Evolutionary conservation across 805 yeast genomes (phyloP).

Genomic region (Wickerhamomyces alni): DNA sequence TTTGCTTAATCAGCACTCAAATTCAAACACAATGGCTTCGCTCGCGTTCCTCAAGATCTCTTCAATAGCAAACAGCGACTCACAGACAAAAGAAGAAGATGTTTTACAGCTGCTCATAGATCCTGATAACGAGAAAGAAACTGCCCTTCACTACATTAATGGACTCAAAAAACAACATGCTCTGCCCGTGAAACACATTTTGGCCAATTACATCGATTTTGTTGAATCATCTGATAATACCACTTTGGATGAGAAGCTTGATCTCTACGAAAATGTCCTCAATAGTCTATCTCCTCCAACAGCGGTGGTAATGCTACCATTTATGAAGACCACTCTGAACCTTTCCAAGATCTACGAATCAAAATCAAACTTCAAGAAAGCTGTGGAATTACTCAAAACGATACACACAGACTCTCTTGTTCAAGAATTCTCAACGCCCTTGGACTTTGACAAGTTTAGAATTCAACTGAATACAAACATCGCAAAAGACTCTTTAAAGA

Average conservation of each 20-base stretch:
- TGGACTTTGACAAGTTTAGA: conserved; percentile 9
- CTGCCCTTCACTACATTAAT: conserved; percentile 6
- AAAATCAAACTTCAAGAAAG: conserved; percentile 1
- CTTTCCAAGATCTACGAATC: conserved; percentile 11
- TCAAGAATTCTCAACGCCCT: conserved; percentile 11
- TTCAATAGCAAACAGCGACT: conserved; percentile 9
- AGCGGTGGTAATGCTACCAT: conserved; percentile 6
- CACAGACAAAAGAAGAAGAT: conserved; percentile 11
- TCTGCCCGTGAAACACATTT: conserved; percentile 13
- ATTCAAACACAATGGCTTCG: conserved; percentile 10
- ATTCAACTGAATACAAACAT: conserved; percentile 14
- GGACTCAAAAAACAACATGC: conserved; percentile 17
- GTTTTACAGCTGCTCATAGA: conserved; percentile 4
- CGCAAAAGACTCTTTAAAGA: conserved; percentile 10
- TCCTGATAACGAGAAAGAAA: conserved; percentile 2
- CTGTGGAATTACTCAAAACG: conserved; percentile 7
- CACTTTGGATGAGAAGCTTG: not conserved
- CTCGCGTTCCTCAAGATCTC: conserved; percentile 10
- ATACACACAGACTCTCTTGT: conserved; percentile 12
- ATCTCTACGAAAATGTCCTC: conserved; percentile 8
- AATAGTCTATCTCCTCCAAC: conserved; percentile 18
- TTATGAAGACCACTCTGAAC: conserved; percentile 9
- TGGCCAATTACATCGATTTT: conserved; percentile 7
- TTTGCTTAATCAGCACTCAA: not conserved
- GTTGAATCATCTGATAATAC: not conserved